Evolutionary conservation across 1,284 basidiomycete species (phyloP).

Genomic region (Athelia psychrophila): DNA sequence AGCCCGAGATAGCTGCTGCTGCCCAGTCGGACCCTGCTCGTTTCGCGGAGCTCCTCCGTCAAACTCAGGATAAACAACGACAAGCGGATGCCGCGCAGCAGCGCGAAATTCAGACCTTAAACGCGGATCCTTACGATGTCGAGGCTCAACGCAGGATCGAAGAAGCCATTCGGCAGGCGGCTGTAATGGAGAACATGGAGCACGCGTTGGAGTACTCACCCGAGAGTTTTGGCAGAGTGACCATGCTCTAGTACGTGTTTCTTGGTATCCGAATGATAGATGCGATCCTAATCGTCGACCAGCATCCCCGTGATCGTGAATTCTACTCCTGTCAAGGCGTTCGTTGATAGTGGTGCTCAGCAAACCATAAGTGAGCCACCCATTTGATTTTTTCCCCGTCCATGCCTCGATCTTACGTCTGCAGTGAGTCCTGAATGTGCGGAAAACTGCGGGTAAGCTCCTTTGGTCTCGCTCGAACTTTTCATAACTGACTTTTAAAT

Average conservation of each 20-base stretch:
- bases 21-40: slow-evolving; percentile 64
- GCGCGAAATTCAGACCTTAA: slow-evolving; percentile 66
- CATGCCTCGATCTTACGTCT: slow-evolving; percentile 1
- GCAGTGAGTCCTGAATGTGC: slow-evolving; percentile 94
- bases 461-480: not conserved
- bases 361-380: slow-evolving; percentile 93
- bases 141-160: slow-evolving; percentile 93
- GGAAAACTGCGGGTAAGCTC: slow-evolving; percentile 81
- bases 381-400: too few species aligned
- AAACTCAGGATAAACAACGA: slow-evolving; percentile 57
- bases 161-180: slow-evolving; percentile 89
- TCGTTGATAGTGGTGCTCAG: slow-evolving; percentile 97
- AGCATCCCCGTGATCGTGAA: slow-evolving; percentile 91
- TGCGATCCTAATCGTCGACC: slow-evolving; percentile 7
- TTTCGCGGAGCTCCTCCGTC: slow-evolving; percentile 73
- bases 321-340: slow-evolving; percentile 87
- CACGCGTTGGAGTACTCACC: slow-evolving; percentile 92
- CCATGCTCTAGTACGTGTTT: slow-evolving; percentile 87
- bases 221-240: slow-evolving; percentile 91
- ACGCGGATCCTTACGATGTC: slow-evolving; percentile 87
- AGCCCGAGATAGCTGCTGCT: slow-evolving; percentile 80
- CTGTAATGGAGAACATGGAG: slow-evolving; percentile 87
- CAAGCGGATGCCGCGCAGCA: slow-evolving; percentile 53
- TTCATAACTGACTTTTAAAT: slow-evolving; percentile 1
- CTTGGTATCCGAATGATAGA: slow-evolving; percentile 1